Percentiles rank a stretch among this genome's conserved stretches.
Conservation (phyloP, 2,329 filamentous ascomycete genomes). For the Colletotrichum camelliae region DNA sequence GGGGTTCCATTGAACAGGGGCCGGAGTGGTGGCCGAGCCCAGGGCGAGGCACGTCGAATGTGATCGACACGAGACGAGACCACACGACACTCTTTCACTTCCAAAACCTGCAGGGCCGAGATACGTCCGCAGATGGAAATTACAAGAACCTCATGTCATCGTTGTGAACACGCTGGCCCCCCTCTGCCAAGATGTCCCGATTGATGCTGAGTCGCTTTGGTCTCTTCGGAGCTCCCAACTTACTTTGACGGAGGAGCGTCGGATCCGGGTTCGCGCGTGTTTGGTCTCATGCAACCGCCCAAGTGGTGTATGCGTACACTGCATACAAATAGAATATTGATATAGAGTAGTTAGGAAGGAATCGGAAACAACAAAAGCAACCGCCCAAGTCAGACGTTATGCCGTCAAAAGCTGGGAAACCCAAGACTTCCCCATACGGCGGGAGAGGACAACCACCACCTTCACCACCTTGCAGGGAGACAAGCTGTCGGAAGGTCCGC, state of each 20-base stretch:
- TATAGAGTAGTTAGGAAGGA: too few relatives aligned
- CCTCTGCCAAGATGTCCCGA: not conserved
- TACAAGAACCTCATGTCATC: not conserved
- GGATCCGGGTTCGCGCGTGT: not conserved
- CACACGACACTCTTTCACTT: not conserved
- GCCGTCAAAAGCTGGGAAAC: not conserved
- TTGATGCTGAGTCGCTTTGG: not conserved
- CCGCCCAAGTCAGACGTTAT: not conserved
- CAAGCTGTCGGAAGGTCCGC: not conserved
- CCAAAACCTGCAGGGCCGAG: not conserved
- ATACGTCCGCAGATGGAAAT: not conserved
- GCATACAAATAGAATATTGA: too few relatives aligned
- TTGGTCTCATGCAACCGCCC: slow-evolving; percentile 1
- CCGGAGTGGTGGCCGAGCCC: not conserved
- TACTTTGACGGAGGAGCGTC: slow-evolving; percentile 1
- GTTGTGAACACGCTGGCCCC: not conserved
- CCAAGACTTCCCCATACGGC: not conserved
- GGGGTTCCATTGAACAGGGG: not conserved
- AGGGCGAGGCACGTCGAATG: not conserved
- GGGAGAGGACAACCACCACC: not conserved
- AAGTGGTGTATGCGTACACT: too few relatives aligned
- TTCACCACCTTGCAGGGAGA: not conserved
- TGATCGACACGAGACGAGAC: slow-evolving; percentile 5
- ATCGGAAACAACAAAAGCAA: too few relatives aligned
- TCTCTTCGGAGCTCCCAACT: not conserved